Percentiles rank a stretch among this genome's conserved stretches.
Conservation (phyloP, 192 early-diverging fungal genomes). For the Coemansia sp. region DNA sequence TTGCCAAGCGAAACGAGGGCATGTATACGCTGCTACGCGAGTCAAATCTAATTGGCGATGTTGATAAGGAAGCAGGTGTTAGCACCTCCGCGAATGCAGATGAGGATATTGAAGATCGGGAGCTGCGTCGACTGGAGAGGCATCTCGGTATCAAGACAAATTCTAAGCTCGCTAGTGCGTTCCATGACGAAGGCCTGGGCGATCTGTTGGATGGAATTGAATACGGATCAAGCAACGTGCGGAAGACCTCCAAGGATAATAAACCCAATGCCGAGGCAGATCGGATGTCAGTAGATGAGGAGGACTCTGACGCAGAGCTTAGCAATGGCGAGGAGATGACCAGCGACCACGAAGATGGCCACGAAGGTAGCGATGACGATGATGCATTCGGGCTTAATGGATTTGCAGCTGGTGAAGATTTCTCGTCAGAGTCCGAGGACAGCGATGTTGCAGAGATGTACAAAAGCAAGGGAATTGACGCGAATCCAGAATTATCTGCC, state of each 20-base stretch:
- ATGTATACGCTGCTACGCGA: conserved; percentile 54
- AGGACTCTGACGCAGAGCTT: not conserved
- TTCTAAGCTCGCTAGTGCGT: conserved; percentile 38
- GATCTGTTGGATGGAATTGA: conserved; percentile 37
- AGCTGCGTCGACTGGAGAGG: conserved; percentile 53
- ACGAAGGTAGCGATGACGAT: conserved; percentile 23
- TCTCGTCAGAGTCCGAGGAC: conserved; percentile 36
- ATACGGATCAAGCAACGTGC: conserved; percentile 38
- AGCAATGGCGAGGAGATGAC: conserved; percentile 3
- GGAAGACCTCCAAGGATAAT: not conserved
- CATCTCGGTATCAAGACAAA: conserved; percentile 54
- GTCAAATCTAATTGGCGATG: conserved; percentile 46
- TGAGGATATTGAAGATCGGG: conserved; percentile 51
- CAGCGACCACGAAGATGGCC: not conserved
- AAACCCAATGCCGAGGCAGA: conserved; percentile 1
- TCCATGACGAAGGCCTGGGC: conserved; percentile 51
- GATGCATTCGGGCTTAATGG: conserved; percentile 37
- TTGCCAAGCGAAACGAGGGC: conserved; percentile 56
- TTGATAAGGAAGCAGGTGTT: conserved; percentile 36
- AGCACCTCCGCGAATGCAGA: conserved; percentile 3
- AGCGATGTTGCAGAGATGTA: conserved; percentile 53
- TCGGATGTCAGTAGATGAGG: not conserved
- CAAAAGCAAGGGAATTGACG: conserved; percentile 25
- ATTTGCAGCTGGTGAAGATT: conserved; percentile 21
- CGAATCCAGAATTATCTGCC: conserved; percentile 18